Percentiles rank a stretch among this genome's conserved stretches.
Evolutionary conservation across 495 filamentous ascomycete species (phyloP).

Genomic region (Parathielavia appendiculata): DNA sequence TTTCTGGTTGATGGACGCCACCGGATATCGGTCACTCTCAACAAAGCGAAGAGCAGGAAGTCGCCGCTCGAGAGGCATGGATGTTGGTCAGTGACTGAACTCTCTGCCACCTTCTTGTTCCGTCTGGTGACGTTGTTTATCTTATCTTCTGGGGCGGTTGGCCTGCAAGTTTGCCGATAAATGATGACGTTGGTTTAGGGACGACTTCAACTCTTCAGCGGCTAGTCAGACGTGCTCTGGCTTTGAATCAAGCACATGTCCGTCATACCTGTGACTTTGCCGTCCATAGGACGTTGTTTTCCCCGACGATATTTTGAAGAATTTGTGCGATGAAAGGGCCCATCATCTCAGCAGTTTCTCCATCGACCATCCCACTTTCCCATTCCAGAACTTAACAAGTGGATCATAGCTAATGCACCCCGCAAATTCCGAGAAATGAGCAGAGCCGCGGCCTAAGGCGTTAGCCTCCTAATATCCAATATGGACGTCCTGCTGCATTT

Average conservation of each 20-base stretch:
- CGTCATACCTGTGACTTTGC: no score
- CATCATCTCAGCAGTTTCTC: neutral
- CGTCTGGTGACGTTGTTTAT: neutral
- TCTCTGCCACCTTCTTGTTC: slow-evolving; percentile 16
- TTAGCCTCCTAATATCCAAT: no score
- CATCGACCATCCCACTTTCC: slow-evolving; percentile 14
- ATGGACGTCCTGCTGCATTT: no score
- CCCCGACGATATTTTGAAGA: neutral
- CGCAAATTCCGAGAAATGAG: slow-evolving; percentile 14
- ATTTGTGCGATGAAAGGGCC: no score
- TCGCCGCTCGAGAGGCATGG: slow-evolving; percentile 4
- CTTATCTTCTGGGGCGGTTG: slow-evolving; percentile 2
- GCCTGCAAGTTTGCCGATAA: no score
- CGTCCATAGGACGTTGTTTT: no score
- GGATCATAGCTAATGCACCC: slow-evolving; percentile 14
- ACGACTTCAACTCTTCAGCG: no score
- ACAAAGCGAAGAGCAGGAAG: neutral
- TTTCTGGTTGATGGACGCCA: slow-evolving; percentile 5
- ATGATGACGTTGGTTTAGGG: no score
- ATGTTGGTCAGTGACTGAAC: neutral
- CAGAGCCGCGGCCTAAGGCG: no score
- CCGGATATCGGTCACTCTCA: neutral
- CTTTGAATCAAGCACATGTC: no score
- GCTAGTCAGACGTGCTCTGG: no score
- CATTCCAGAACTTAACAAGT: slow-evolving; percentile 5